phyloP scores from a whole-genome alignment of 371 early-diverging fungal genomes.

The Mortierella sp. region DNA sequence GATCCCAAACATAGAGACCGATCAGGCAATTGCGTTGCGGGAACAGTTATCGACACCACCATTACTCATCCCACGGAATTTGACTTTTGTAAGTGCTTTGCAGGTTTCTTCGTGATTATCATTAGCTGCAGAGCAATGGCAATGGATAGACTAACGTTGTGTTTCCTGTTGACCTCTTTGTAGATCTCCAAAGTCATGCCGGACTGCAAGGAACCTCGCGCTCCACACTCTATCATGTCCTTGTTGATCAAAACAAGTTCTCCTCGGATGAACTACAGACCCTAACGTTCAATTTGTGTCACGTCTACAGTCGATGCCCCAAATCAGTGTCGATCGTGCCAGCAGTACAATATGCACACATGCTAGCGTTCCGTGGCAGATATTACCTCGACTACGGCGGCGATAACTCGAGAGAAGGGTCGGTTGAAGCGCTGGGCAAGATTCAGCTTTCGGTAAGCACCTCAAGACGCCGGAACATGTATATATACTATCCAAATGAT shows the following conservation, averaged over 20 bases:
- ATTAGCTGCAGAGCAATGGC: conserved; percentile 75
- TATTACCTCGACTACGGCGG: conserved; percentile 21
- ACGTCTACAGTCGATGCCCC: conserved; percentile 79
- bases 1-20: conserved; percentile 43
- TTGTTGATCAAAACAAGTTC: conserved; percentile 76
- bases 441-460: conserved; percentile 18
- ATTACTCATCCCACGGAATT: conserved; percentile 60
- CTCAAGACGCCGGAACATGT: neutral
- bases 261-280: conserved; percentile 65
- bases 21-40: conserved; percentile 66
- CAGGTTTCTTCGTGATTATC: conserved; percentile 73
- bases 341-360: conserved; percentile 92
- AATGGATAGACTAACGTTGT: conserved; percentile 67
- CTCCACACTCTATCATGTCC: conserved; percentile 78
- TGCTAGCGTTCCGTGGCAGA: conserved; percentile 81
- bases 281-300: conserved; percentile 75
- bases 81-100: conserved; percentile 72
- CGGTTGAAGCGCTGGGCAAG: neutral
- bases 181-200: conserved; percentile 60
- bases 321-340: conserved; percentile 83
- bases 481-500: neutral
- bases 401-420: neutral
- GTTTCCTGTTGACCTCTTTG: conserved; percentile 12
- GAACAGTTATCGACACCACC: conserved; percentile 68
- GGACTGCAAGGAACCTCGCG: conserved; percentile 84